Evolutionary conservation across 2,329 filamentous ascomycete species (phyloP), one percentile per base, ranked within the genome.

Genomic region (Alternaria novae-zelandiae): DNA sequence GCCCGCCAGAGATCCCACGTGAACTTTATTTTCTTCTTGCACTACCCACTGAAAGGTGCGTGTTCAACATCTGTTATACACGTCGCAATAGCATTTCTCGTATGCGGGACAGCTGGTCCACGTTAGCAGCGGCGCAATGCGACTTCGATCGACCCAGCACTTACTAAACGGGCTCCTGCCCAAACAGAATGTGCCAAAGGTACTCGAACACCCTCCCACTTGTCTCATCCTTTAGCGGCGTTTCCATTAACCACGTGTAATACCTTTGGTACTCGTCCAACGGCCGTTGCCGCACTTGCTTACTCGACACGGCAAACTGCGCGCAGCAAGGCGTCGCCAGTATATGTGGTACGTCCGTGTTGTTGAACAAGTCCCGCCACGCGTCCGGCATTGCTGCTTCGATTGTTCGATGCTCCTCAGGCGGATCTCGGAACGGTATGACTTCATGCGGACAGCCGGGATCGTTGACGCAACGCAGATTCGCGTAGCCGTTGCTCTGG

Each of bases 251-350:
- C 70, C 73, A 77, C 7, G 61, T 65, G 36, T 69, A 69, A 41
- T 59, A 73, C 26, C 60, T 60, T 60, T 65, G 57, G 58, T 80
- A 80, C 15, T 77, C 74, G 13, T 66, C 59, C 61, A 73, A 62
- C 32, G 69, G 54, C 30, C 72, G 59, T 57, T 70, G 64, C 50
- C 63, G 59, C 9, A 80, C 66, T 60, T 78, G 73, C 25, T 67
- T 64, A 17, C 65, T 66, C n/a, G 69, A 73, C 10, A 80, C 78
- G 6, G 78, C 78, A 61, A 80, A 80, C 41, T 80, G 74, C 11
- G 75, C 74, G 66, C 78, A 86, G 67, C 84, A 86, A 13, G 81
- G 80, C 3, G 81, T 80, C 1, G 81, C 84, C 6, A 86, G 79
- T 20, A 66, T 32, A 2, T 60, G 51, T 32, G 69, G 69, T 28